phyloP scores from a whole-genome alignment of 2,329 filamentous ascomycete genomes.

The Byssochlamys sp. region DNA sequence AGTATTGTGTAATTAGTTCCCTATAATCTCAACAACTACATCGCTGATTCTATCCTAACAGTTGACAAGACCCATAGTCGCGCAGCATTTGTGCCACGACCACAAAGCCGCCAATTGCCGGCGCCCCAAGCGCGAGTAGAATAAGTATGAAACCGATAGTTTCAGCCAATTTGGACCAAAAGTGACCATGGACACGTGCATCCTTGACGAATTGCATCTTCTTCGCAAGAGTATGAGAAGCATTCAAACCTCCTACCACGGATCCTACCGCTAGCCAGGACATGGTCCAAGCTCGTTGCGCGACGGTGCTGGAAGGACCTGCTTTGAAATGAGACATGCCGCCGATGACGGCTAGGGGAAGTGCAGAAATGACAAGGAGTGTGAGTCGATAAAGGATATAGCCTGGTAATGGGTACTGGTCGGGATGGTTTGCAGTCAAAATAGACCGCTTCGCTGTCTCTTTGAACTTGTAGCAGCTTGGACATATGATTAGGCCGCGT shows the following conservation, averaged over 20 bases:
- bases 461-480: neutral
- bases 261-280: slow-evolving; percentile 14
- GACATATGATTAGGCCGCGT: neutral
- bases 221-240: neutral
- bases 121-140: neutral
- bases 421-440: neutral
- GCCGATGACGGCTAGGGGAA: slow-evolving; percentile 16
- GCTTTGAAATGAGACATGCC: slow-evolving; percentile 14
- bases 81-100: neutral
- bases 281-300: slow-evolving; percentile 15
- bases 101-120: neutral
- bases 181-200: neutral
- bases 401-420: slow-evolving; percentile 3
- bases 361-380: slow-evolving; percentile 7
- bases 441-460: neutral
- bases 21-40: neutral
- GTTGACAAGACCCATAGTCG: neutral
- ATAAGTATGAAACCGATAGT: neutral
- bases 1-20: neutral
- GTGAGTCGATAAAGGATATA: slow-evolving; percentile 3
- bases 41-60: neutral
- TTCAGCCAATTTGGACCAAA: neutral
- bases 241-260: neutral
- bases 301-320: slow-evolving; percentile 12
- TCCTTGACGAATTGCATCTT: neutral